Base-by-base conservation (phyloP, 306 rosid genomes). In the Lagenaria siceraria region DNA sequence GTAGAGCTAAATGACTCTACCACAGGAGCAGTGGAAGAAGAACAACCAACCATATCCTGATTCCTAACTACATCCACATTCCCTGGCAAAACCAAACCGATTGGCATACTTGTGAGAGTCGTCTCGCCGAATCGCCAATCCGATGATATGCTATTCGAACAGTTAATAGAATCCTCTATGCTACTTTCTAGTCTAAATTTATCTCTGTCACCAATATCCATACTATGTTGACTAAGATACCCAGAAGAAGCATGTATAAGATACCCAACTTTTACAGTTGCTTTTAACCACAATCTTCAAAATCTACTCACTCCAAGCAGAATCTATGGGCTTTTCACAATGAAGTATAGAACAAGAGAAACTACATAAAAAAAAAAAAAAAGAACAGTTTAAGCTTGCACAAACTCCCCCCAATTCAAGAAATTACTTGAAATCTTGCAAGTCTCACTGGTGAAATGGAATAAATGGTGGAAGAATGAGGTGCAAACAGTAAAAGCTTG, bases 121-220 rank as follows among this genome's bases (percentile, higher is more conserved):
- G 86, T 81, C 68, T 87, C 86, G 48, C 83, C 90, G 80, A 80
- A 95, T 82, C 92, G 79, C 98, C 97, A 91, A 83, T 88, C 97
- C 6, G 84, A 87, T 18, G 86, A 73, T 86, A 87, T 54, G 75
- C 86, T 80, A 82, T 80, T 60, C 38, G 97, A 86, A 84, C 80
- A 87, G 76, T 81, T 87, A 89, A 89, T 74, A 59, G 85, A 88
- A 83, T 89, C 89, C 84, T 77, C 90, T 49, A 80, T 81, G 85
- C 90, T 82, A 79, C 69, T 83, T 72, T 88, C 95, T 8, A 84
- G 77, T 87, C 87, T 94, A 86, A 85, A 82, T 53, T 88, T 87
- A 11, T 89, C 92, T 59, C 84, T 87, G 68, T 83, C 97, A 61
- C 93, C 88, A 91, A 90, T 87, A 85, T 89, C 91, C 89, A 90